Percentiles rank a stretch among this genome's conserved stretches.
These are phyloP conservation scores for Suillus discolor DNA, from an alignment of 768 basidiomycete genomes.

Conservation along the genomic window DNA sequence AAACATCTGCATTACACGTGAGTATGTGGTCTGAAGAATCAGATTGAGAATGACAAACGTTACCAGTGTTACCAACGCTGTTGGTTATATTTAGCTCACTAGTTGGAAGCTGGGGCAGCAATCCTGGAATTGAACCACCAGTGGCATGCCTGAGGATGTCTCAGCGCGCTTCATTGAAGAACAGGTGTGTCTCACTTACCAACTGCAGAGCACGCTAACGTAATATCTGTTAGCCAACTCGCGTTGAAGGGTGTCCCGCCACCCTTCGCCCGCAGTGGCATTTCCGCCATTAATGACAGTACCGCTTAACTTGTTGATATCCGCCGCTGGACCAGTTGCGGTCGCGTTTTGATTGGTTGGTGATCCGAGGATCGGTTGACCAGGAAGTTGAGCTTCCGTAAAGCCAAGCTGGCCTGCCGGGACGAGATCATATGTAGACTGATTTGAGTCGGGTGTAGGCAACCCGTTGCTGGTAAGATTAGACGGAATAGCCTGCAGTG, in stretches of 20 bases:
- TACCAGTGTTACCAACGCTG: conserved; percentile 70
- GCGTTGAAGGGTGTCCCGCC: conserved; percentile 61
- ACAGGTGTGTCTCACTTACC: conserved; percentile 48
- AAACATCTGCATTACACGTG: conserved; percentile 60
- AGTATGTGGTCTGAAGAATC: neutral
- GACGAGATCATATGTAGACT: conserved; percentile 68
- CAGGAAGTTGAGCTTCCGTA: conserved; percentile 67
- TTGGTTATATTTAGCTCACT: conserved; percentile 68
- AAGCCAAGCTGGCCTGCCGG: conserved; percentile 83
- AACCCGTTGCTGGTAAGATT: conserved; percentile 64
- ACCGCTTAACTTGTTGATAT: conserved; percentile 57
- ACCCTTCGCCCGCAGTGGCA: conserved; percentile 59
- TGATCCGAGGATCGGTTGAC: conserved; percentile 53
- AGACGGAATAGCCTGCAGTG: conserved; percentile 71
- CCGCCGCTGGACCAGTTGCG: conserved; percentile 53
- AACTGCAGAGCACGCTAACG: conserved; percentile 83
- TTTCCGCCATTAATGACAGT: conserved; percentile 74
- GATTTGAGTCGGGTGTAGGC: conserved; percentile 50
- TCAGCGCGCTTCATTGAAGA: conserved; percentile 4
- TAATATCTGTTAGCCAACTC: conserved; percentile 87
- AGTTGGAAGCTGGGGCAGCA: conserved; percentile 71
- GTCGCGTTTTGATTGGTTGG: conserved; percentile 47
- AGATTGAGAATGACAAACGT: conserved; percentile 48
- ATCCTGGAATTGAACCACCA: conserved; percentile 76
- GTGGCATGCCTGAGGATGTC: conserved; percentile 69